phyloP scores from a whole-genome alignment of 73 alveolate genomes.

The Effrenium voratum region DNA sequence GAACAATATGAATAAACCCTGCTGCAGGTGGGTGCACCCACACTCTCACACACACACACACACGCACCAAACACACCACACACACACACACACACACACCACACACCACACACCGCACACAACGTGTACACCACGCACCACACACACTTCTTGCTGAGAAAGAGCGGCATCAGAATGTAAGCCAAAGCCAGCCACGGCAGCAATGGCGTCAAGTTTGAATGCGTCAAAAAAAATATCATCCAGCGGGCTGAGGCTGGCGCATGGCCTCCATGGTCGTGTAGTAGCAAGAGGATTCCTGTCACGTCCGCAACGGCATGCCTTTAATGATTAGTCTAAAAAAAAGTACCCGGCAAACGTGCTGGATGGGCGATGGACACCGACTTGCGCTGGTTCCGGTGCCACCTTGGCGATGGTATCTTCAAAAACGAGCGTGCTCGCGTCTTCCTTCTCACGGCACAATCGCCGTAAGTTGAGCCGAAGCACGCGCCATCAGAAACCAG shows the following conservation, averaged over 20 bases:
- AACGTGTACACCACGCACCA: background rate
- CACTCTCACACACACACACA: too few species aligned
- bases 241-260: background rate
- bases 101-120: background rate
- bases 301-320: background rate
- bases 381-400: conserved; percentile 88
- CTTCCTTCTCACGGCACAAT: too few species aligned
- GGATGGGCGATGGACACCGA: conserved; percentile 36
- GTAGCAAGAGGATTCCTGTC: conserved; percentile 91
- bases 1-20: too few species aligned
- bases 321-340: background rate
- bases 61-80: too few species aligned
- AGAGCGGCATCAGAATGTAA: background rate
- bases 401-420: conserved; percentile 42
- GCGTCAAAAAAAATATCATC: background rate
- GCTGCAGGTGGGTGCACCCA: too few species aligned
- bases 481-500: conserved; percentile 74
- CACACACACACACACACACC: background rate
- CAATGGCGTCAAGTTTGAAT: background rate
- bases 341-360: background rate
- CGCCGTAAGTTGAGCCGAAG: too few species aligned
- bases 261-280: conserved; percentile 84
- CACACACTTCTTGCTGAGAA: background rate
- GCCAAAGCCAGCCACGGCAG: background rate
- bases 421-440: too few species aligned